Conservation (phyloP, 2,329 filamentous ascomycete genomes). For the Calonectria ilicicola region DNA sequence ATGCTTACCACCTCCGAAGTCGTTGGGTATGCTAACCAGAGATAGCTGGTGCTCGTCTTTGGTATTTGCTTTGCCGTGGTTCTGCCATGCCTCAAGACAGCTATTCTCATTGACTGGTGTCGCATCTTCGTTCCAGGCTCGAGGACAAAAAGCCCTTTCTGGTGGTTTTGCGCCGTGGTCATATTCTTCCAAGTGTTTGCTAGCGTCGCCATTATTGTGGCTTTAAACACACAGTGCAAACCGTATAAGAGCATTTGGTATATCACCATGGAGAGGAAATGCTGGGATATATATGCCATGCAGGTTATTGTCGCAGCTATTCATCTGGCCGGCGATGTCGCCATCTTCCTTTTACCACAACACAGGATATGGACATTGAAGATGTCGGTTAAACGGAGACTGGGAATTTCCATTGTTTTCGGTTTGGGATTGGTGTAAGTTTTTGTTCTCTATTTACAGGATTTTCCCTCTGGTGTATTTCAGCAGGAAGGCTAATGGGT, state of each 20-base stretch:
- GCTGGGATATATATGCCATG: not conserved
- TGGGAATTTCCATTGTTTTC: not conserved
- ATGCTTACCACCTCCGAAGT: not conserved
- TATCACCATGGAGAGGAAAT: not conserved
- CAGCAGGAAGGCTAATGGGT: not conserved
- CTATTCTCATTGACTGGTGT: not conserved
- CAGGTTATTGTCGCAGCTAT: not conserved
- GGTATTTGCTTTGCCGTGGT: not conserved
- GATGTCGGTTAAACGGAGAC: not conserved
- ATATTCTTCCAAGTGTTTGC: not conserved
- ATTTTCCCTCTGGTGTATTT: rapidly evolving
- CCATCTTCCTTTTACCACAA: not conserved
- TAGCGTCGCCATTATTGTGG: not conserved
- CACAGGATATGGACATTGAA: not conserved
- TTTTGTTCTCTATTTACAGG: not conserved
- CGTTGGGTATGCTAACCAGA: not conserved
- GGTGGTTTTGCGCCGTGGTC: not conserved
- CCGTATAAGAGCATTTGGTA: not conserved
- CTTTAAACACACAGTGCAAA: not conserved
- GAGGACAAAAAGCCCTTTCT: not conserved
- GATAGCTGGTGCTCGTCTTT: not conserved
- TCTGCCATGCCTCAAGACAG: not conserved
- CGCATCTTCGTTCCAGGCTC: not conserved
- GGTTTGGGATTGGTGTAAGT: not conserved
- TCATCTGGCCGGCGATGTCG: not conserved